Evolutionary conservation across 768 basidiomycete genomes (phyloP), one percentile per base, ranked within the genome.

Genomic region (Kwoniella botswanensis): DNA sequence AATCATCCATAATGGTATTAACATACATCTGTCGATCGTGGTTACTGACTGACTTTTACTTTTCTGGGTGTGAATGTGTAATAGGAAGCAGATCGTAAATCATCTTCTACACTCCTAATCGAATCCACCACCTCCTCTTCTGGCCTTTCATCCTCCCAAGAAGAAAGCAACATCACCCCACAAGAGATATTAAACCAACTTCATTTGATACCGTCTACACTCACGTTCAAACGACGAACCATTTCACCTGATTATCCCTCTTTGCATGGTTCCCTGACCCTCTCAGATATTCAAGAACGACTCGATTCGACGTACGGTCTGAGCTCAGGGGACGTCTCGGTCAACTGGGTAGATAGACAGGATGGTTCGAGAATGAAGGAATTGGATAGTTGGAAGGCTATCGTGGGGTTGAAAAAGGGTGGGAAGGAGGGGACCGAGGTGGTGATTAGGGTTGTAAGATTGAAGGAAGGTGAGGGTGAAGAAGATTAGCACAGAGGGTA

Each of bases 321-420:
- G 73, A 76, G 24, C 65, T 50, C 50, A 69, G 44, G 24, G 59
- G 59, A 18, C 44, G 46, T 50, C 46, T 18, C 12, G 18, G 46
- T 50, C 13, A 50, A 18, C 15, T 50, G 46, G 46, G 46, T 21
- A 18, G 46, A 18, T 18, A 50, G 46, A 18, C 46, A 50, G 6
- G 46, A 50, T 50, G 46, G 46, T 50, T 15, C 13, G 12, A 50
- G 46, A 18, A 50, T 50, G 46, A 50, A 50, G 46, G 46, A 50
- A 18, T 44, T 79, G 26, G 75, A 70, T 4, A 52, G 17, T 10
- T 75, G 72, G 67, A 68, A 42, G 17, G 75, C 68, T 5, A 62
- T 67, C 35, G 61, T 79, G 18, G 35, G 42, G 46, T 55, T 70
- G 2, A 70, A 64, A n/a, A 70, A 68, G 43, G 71, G 66, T 41